Evolutionary conservation across 345 rosid genomes (phyloP).

Genomic region (Tarenaya hassleriana): DNA sequence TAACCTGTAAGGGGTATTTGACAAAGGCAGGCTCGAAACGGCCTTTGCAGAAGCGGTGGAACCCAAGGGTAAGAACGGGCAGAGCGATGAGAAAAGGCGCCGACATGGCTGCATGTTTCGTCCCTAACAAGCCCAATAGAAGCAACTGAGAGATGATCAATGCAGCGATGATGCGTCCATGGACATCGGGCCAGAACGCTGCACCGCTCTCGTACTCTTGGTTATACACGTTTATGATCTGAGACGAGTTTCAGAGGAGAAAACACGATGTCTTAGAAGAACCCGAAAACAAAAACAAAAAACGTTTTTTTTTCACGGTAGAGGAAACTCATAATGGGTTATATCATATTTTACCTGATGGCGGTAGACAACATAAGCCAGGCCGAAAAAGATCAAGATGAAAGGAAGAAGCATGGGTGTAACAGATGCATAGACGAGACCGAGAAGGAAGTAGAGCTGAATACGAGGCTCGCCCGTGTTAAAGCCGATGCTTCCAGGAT

Average conservation of each 20-base stretch:
- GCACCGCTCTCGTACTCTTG: constrained; percentile 88
- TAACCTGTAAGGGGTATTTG: constrained; percentile 66
- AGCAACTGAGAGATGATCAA: constrained; percentile 73
- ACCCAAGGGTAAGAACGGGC: constrained; percentile 64
- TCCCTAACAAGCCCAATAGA: constrained; percentile 63
- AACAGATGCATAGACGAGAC: constrained; percentile 82
- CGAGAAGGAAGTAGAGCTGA: constrained; percentile 84
- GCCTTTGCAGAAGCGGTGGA: constrained; percentile 61
- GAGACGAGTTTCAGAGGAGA: not conserved
- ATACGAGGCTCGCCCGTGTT: constrained; percentile 87
- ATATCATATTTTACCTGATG: constrained; percentile 99
- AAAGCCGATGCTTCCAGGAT: constrained; percentile 88
- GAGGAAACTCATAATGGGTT: not conserved
- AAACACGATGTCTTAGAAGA: not conserved
- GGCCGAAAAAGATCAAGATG: constrained; percentile 67
- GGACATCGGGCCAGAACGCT: constrained; percentile 96
- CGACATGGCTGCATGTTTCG: constrained; percentile 51
- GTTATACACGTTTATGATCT: constrained; percentile 90
- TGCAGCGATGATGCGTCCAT: constrained; percentile 57
- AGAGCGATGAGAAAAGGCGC: constrained; percentile 74
- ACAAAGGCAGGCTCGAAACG: constrained; percentile 75
- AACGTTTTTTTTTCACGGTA: constrained; percentile 5
- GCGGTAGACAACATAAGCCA: constrained; percentile 75
- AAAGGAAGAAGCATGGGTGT: constrained; percentile 85
- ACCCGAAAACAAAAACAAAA: not conserved